Conservation (phyloP, 768 basidiomycete genomes). For the Leccinum obscurum region DNA sequence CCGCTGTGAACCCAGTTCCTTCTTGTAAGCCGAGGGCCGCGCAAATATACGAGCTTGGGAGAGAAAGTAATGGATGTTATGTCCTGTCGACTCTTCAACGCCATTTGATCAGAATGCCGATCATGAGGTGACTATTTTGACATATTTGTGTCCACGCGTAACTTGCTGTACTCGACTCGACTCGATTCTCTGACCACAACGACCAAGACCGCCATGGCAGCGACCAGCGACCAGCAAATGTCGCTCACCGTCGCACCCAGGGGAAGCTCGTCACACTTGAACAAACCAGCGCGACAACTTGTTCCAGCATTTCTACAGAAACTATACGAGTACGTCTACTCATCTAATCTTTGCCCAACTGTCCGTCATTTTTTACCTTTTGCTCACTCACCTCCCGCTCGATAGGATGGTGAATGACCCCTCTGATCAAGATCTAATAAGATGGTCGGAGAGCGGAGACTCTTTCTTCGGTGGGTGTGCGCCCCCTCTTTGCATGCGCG, state of each 20-base stretch:
- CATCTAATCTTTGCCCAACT: conserved; percentile 14
- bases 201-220: conserved; percentile 21
- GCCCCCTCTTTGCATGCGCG: background rate
- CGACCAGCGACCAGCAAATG: conserved; percentile 57
- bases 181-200: conserved; percentile 4
- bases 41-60: too few species aligned
- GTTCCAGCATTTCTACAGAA: conserved; percentile 92
- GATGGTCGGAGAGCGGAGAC: conserved; percentile 90
- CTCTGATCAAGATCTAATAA: conserved; percentile 77
- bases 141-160: background rate
- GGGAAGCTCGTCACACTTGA: conserved; percentile 32
- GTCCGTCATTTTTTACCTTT: conserved; percentile 13
- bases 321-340: conserved; percentile 57
- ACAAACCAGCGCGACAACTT: conserved; percentile 47
- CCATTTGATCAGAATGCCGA: too few species aligned
- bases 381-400: conserved; percentile 4
- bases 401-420: conserved; percentile 90
- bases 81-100: too few species aligned
- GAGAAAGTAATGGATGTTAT: too few species aligned
- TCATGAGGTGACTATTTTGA: background rate
- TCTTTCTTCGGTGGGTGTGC: conserved; percentile 90
- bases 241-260: conserved; percentile 51
- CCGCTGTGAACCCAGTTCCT: too few species aligned
- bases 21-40: too few species aligned
- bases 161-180: background rate